Evolutionary conservation across 306 rosid genomes (phyloP).

Genomic region (Vigna unguiculata): DNA sequence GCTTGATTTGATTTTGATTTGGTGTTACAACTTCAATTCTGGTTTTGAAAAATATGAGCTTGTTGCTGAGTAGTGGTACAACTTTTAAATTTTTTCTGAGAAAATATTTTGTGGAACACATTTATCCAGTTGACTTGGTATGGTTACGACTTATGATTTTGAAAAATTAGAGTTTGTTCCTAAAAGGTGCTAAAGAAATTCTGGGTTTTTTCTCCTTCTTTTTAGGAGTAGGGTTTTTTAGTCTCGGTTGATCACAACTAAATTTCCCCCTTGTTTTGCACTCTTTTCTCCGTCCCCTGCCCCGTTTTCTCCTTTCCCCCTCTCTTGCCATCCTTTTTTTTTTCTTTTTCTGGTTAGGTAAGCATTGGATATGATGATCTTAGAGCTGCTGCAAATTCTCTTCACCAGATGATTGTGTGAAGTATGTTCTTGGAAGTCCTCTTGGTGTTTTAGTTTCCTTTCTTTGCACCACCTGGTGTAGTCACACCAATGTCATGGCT

Average conservation of each 20-base stretch:
- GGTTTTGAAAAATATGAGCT: neutral
- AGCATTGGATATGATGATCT: conserved; percentile 58
- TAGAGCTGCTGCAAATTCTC: conserved; percentile 57
- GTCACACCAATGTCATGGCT: conserved; percentile 15
- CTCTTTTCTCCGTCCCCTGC: neutral
- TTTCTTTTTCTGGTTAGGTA: conserved; percentile 50
- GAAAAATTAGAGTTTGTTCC: neutral
- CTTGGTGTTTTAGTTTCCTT: conserved; percentile 4
- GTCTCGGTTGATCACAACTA: conserved; percentile 30
- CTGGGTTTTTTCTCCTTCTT: conserved; percentile 4
- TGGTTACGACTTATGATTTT: neutral
- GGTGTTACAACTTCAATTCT: conserved; percentile 14
- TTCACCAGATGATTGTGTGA: conserved; percentile 51
- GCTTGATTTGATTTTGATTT: conserved; percentile 13
- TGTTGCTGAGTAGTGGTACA: conserved; percentile 14
- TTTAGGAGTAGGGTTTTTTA: conserved; percentile 9
- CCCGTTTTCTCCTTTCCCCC: neutral
- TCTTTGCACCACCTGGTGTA: conserved; percentile 30
- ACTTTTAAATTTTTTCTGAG: too few relatives aligned
- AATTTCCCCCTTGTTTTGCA: conserved; percentile 4
- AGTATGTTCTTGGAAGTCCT: conserved; percentile 44
- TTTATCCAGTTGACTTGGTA: neutral
- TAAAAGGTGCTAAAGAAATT: conserved; percentile 3
- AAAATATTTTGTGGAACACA: too few relatives aligned
- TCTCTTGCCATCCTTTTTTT: neutral